Evolutionary conservation across 805 yeast species (phyloP), one percentile per base, ranked within the genome.

Genomic region (Jamesozyma piceae): DNA sequence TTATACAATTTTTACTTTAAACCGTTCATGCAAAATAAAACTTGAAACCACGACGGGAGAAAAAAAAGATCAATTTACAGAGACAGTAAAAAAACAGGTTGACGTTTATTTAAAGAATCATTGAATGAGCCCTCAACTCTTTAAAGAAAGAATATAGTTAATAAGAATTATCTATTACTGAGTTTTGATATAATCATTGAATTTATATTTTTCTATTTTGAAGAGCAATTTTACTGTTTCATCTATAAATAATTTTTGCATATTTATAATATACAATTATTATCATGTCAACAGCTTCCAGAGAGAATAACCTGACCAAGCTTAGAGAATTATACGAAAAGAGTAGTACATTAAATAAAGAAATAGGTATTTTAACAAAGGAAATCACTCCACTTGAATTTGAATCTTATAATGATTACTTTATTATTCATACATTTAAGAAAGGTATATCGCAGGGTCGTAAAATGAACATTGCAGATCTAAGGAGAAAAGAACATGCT

Each of bases 391-490:
- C 62, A 2, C 30, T 53, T 18, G 67, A 63, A 37, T 63, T 62
- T 46, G 67, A 63, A 47, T 54, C 65, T 4, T 63, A 63, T 39
- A 46, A 48, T 28, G 63, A 62, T 20, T 62, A 49, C 43, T 60
- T 49, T 43, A 20, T 52, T 1, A 46, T 63, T 8, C 44, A 54
- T 29, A 51, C 52, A 1, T 63, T 63, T 41, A 49, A 51, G 43
- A 55, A 49, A 40, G 65, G 65, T 5, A 50, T 49, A 15, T 58
- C 65, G 11, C 57, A 53, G 9, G 55, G 65, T 44, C 66, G 67
- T 0, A 48, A 46, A 34, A 64, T 63, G 26, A 57, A 61, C 39
- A 43, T 60, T 14, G 56, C 51, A 13, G 50, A 50, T 13, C 43
- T 60, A 24, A 55, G 54, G 41, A 52, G 54, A 34, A 54, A 52